Percentiles rank a stretch among this genome's conserved stretches.
Evolutionary conservation across 2,329 filamentous ascomycete species (phyloP).

Genomic region (Xylariaceae sp.): DNA sequence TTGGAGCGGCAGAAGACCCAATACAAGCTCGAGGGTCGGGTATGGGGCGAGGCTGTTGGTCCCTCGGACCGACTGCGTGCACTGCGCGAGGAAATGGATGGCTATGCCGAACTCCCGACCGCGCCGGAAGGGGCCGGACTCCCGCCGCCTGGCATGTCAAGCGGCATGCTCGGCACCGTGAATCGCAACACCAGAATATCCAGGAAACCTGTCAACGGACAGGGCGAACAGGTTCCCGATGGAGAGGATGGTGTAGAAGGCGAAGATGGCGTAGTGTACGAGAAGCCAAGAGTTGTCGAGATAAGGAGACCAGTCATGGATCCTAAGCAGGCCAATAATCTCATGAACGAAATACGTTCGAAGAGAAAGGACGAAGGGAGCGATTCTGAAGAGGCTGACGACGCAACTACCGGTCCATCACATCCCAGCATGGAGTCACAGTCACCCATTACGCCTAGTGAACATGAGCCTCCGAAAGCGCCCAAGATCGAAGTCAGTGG

Average conservation of each 20-base stretch:
- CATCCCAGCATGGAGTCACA: conserved; percentile 71
- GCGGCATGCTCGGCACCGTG: conserved; percentile 70
- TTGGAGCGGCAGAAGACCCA: conserved; percentile 96
- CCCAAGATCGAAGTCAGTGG: conserved; percentile 57
- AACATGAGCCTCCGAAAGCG: conserved; percentile 40
- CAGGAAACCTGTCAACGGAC: conserved; percentile 47
- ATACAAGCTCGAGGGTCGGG: conserved; percentile 90
- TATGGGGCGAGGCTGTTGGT: conserved; percentile 76
- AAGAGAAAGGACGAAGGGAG: conserved; percentile 72
- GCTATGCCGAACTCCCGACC: conserved; percentile 33
- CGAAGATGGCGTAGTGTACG: conserved; percentile 63
- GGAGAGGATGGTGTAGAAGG: conserved; percentile 40
- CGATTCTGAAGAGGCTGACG: conserved; percentile 63
- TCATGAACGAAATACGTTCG: conserved; percentile 64
- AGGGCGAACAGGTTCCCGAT: conserved; percentile 22
- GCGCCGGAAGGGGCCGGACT: conserved; percentile 45
- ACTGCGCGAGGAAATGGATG: conserved; percentile 91
- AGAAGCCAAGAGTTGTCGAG: conserved; percentile 76
- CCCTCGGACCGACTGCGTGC: conserved; percentile 91
- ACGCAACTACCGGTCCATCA: conserved; percentile 68
- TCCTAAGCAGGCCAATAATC: conserved; percentile 63
- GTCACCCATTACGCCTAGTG: conserved; percentile 62
- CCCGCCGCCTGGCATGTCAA: conserved; percentile 60
- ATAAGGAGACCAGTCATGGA: conserved; percentile 66
- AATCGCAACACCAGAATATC: conserved; percentile 55